These are phyloP conservation scores for Apiospora marii DNA, from an alignment of 2,329 filamentous ascomycete species.

Conservation along the genomic window DNA sequence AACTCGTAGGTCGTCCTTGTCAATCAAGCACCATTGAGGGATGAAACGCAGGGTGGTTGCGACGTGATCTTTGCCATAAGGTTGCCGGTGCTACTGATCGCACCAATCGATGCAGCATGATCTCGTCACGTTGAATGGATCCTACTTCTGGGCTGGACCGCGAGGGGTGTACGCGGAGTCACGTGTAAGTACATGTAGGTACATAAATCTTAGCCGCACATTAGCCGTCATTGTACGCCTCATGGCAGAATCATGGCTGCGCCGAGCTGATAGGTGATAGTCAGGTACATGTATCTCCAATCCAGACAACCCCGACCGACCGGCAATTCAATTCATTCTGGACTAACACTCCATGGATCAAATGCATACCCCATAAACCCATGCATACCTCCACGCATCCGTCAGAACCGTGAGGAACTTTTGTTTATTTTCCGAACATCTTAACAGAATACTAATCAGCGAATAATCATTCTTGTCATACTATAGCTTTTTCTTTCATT, in stretches of 20 bases:
- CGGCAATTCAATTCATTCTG: not conserved
- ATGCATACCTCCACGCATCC: not conserved
- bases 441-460: not conserved
- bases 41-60: not conserved
- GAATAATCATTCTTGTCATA: not conserved
- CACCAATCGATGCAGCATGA: not conserved
- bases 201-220: too few relatives aligned
- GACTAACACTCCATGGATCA: too few relatives aligned
- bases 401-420: not conserved
- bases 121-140: not conserved
- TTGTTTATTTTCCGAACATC: not conserved
- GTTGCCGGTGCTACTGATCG: not conserved
- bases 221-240: too few relatives aligned
- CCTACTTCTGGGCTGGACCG: not conserved
- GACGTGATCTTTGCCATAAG: not conserved
- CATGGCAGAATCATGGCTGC: too few relatives aligned
- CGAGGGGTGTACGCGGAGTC: not conserved
- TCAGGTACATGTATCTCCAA: too few relatives aligned
- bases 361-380: not conserved
- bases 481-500: not conserved
- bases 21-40: not conserved
- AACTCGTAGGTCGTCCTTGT: not conserved
- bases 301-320: too few relatives aligned
- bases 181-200: too few relatives aligned
- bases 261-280: too few relatives aligned